These are phyloP conservation scores for Physcomitrium patens DNA, from an alignment of 225 moss, liverwort and hornwort genomes.

Conservation along the genomic window DNA sequence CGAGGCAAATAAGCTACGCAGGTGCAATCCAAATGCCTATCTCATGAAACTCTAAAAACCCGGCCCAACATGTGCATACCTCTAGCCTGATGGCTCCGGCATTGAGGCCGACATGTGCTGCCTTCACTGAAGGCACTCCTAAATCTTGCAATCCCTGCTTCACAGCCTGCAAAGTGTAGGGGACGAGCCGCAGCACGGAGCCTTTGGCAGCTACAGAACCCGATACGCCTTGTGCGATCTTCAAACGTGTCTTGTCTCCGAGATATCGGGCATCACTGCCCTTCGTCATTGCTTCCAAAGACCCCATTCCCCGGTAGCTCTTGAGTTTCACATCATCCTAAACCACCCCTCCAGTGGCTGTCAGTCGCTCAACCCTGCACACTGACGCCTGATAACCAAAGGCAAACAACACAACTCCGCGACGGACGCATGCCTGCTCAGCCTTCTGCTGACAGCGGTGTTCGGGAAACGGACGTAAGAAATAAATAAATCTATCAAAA, in stretches of 20 bases:
- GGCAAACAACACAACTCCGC: not conserved
- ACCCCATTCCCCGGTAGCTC: slow-evolving; percentile 91
- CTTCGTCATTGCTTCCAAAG: slow-evolving; percentile 86
- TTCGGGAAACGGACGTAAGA: too few species aligned
- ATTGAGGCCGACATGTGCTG: slow-evolving; percentile 51
- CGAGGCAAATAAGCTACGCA: not conserved
- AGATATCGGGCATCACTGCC: slow-evolving; percentile 88
- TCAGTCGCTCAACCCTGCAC: too few species aligned
- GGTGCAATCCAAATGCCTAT: not conserved
- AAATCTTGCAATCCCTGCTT: slow-evolving; percentile 83
- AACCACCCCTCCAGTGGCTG: not conserved
- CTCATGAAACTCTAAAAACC: not conserved
- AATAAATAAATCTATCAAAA: too few species aligned
- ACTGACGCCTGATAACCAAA: not conserved
- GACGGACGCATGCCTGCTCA: too few species aligned
- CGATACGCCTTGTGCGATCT: slow-evolving; percentile 90
- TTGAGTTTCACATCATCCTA: slow-evolving; percentile 80
- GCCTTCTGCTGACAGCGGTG: too few species aligned
- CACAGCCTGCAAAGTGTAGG: slow-evolving; percentile 85
- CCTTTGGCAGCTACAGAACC: slow-evolving; percentile 90
- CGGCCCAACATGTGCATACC: slow-evolving; percentile 33
- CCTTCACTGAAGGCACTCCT: slow-evolving; percentile 49
- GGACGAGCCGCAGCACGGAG: slow-evolving; percentile 72
- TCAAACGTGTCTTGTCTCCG: slow-evolving; percentile 68
- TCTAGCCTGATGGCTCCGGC: slow-evolving; percentile 68